A percentile compares a stretch with the other conserved stretches of the same genome.
Evolutionary conservation across 2,329 filamentous ascomycete genomes (phyloP).

Genomic region (Pestalotiopsis sp.): DNA sequence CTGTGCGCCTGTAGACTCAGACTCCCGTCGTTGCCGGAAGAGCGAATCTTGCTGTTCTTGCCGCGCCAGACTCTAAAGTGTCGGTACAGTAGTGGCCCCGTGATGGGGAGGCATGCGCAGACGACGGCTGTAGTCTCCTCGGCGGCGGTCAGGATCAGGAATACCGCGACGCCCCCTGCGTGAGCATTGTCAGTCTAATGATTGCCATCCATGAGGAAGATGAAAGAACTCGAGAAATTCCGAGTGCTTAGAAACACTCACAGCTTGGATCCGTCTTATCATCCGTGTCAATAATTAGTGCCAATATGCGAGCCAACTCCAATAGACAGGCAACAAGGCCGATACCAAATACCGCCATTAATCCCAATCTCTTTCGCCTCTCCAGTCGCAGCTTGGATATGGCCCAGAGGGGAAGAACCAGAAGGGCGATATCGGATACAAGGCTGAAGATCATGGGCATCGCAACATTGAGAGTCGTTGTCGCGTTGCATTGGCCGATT

Average conservation of each 20-base stretch:
- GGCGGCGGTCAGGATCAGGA: constrained; percentile 26
- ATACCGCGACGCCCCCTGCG: constrained; percentile 26
- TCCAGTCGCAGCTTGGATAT: constrained; percentile 24
- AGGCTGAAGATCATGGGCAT: constrained; percentile 26
- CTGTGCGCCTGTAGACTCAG: constrained; percentile 13
- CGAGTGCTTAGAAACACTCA: constrained; percentile 14
- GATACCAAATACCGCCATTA: constrained; percentile 28
- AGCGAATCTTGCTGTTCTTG: background rate
- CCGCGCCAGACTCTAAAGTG: constrained; percentile 4
- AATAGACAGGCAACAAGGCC: constrained; percentile 24
- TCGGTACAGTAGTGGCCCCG: constrained; percentile 21
- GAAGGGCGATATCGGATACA: constrained; percentile 24
- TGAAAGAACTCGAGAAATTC: too few relatives aligned
- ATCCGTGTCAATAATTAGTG: constrained; percentile 25
- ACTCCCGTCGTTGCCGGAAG: background rate
- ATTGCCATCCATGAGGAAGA: too few relatives aligned
- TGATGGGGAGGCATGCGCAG: constrained; percentile 25
- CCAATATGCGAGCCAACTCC: constrained; percentile 24
- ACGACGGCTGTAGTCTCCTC: constrained; percentile 29
- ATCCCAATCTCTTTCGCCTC: constrained; percentile 24
- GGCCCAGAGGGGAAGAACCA: constrained; percentile 24
- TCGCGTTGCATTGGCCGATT: constrained; percentile 25
- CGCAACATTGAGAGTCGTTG: constrained; percentile 24
- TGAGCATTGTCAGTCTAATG: background rate
- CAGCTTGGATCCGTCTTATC: constrained; percentile 27